A percentile compares a stretch with the other conserved stretches of the same genome.
phyloP scores from a whole-genome alignment of 2,329 filamentous ascomycete species.

The Fusarium sp. region DNA sequence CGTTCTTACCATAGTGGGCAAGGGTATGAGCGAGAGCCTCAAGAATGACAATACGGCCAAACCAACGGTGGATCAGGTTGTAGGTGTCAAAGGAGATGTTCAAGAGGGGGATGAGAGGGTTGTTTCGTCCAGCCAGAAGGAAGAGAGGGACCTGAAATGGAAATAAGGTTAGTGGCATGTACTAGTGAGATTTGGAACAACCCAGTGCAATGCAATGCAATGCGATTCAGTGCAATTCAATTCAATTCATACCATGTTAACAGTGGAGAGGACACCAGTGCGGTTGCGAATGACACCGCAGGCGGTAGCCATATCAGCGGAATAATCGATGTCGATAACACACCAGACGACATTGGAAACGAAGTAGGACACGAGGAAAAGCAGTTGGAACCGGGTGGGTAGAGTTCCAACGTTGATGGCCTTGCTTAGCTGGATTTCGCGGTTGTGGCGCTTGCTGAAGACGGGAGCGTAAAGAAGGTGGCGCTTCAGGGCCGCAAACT shows the following conservation, averaged over 20 bases:
- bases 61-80: conserved; percentile 84
- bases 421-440: conserved; percentile 68
- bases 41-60: conserved; percentile 78
- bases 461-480: conserved; percentile 79
- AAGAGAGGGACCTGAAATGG: conserved; percentile 69
- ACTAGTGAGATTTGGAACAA: neutral
- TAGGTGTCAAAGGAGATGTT: conserved; percentile 84
- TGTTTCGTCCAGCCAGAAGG: conserved; percentile 79
- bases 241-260: conserved; percentile 74
- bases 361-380: conserved; percentile 66
- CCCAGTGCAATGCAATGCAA: neutral
- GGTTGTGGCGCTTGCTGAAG: conserved; percentile 71
- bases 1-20: conserved; percentile 64
- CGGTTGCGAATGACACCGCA: conserved; percentile 70
- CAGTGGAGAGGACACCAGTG: conserved; percentile 73
- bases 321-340: conserved; percentile 69
- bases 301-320: conserved; percentile 57
- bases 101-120: conserved; percentile 77
- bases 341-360: conserved; percentile 73
- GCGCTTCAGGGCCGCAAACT: conserved; percentile 71
- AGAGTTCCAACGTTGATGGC: conserved; percentile 68
- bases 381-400: conserved; percentile 68
- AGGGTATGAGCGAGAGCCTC: conserved; percentile 74
- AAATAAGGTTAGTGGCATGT: conserved; percentile 6
- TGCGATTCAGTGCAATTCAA: neutral